These are phyloP conservation scores for Corinectria fuckeliana DNA, from an alignment of 2,329 filamentous ascomycete species.

Conservation along the genomic window DNA sequence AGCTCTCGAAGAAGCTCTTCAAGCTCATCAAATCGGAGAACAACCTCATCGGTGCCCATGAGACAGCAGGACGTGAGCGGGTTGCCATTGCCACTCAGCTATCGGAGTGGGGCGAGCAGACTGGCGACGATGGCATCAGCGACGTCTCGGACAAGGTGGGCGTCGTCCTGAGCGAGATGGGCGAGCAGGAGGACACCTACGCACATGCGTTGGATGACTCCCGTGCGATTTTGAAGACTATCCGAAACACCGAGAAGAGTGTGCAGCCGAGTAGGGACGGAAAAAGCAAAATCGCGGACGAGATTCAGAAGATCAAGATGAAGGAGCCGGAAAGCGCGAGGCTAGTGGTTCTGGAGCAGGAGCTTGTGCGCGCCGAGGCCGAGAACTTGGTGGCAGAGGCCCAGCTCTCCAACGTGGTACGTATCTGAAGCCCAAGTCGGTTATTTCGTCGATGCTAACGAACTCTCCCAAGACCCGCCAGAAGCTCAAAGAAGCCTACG, in stretches of 20 bases:
- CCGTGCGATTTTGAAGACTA: constrained; percentile 82
- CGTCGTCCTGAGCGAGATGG: constrained; percentile 89
- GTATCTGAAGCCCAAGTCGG: constrained; percentile 42
- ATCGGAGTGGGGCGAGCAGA: constrained; percentile 95
- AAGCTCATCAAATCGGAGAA: constrained; percentile 96
- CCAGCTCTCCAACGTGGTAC: constrained; percentile 90
- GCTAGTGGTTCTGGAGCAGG: constrained; percentile 88
- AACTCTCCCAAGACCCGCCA: constrained; percentile 79
- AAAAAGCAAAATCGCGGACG: constrained; percentile 87
- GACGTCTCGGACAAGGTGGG: constrained; percentile 96
- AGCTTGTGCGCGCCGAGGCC: constrained; percentile 93
- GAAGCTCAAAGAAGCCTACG: constrained; percentile 95
- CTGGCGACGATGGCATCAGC: constrained; percentile 82
- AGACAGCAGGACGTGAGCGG: constrained; percentile 84
- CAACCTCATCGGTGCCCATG: constrained; percentile 82
- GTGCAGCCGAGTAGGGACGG: constrained; percentile 91
- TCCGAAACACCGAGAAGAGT: constrained; percentile 93
- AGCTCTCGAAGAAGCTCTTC: constrained; percentile 87
- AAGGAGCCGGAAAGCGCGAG: constrained; percentile 88
- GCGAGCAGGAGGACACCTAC: constrained; percentile 90
- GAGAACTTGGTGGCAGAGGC: constrained; percentile 96
- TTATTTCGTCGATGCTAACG: constrained; percentile 15
- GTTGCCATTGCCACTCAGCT: constrained; percentile 86
- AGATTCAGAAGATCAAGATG: constrained; percentile 89
- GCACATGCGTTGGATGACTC: constrained; percentile 88